Evolutionary conservation across 805 yeast genomes (phyloP).

Genomic region (Ogataea populi-albae): DNA sequence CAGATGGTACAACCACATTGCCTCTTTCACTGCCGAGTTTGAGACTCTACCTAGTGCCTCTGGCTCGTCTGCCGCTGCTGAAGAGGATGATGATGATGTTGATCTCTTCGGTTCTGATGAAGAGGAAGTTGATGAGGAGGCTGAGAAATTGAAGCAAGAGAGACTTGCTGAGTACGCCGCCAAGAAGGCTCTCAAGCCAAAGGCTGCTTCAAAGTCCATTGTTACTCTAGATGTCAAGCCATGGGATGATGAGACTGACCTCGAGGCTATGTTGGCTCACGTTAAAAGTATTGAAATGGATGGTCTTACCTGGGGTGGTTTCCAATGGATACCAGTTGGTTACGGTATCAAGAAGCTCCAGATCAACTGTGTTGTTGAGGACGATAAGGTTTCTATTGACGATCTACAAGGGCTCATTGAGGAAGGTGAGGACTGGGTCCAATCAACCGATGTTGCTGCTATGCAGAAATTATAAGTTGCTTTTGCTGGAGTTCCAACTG

Average conservation of each 20-base stretch:
- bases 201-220: slow-evolving; percentile 97
- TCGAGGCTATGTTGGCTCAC: slow-evolving; percentile 81
- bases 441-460: slow-evolving; percentile 98
- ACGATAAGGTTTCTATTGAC: slow-evolving; percentile 89
- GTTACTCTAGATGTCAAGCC: slow-evolving; percentile 98
- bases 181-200: slow-evolving; percentile 96
- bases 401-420: slow-evolving; percentile 75
- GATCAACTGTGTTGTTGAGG: slow-evolving; percentile 97
- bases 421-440: slow-evolving; percentile 99
- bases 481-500: too few species aligned
- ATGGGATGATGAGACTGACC: slow-evolving; percentile 99
- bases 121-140: slow-evolving; percentile 93
- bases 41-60: slow-evolving; percentile 77
- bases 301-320: slow-evolving; percentile 98
- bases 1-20: slow-evolving; percentile 99
- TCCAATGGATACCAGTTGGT: slow-evolving; percentile 94
- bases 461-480: slow-evolving; percentile 91
- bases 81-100: slow-evolving; percentile 86
- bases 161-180: slow-evolving; percentile 98
- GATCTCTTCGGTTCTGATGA: slow-evolving; percentile 94
- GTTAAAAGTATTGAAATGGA: slow-evolving; percentile 85
- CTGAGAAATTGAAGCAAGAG: slow-evolving; percentile 95
- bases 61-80: slow-evolving; percentile 55
- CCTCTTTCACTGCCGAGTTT: slow-evolving; percentile 86
- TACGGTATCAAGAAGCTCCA: slow-evolving; percentile 99